phyloP scores from a whole-genome alignment of 2,329 filamentous ascomycete species.

The Knoxdaviesia proteae region DNA sequence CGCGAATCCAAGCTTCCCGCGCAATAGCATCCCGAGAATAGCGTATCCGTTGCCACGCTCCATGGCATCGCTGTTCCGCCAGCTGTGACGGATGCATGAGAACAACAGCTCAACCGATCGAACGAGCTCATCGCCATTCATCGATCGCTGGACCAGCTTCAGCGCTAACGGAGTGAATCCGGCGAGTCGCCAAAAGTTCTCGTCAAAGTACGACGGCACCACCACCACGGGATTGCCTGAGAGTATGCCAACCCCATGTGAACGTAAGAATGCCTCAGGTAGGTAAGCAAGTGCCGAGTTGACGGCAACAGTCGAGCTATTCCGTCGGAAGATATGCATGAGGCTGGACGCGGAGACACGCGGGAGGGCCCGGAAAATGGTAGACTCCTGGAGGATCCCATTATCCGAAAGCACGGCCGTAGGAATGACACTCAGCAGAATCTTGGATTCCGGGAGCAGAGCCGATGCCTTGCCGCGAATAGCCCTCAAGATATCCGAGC shows the following conservation, averaged over 20 bases:
- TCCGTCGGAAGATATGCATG: constrained; percentile 47
- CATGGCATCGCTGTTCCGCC: constrained; percentile 97
- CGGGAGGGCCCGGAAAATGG: constrained; percentile 57
- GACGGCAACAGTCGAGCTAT: constrained; percentile 60
- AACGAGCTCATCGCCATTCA: constrained; percentile 47
- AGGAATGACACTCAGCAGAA: constrained; percentile 68
- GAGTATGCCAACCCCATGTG: constrained; percentile 63
- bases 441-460: constrained; percentile 60
- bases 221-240: constrained; percentile 67
- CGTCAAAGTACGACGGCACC: constrained; percentile 68
- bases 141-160: constrained; percentile 63
- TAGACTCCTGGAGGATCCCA: constrained; percentile 56
- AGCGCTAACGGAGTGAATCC: constrained; percentile 73
- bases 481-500: constrained; percentile 75
- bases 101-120: constrained; percentile 70
- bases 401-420: constrained; percentile 64
- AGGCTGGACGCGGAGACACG: constrained; percentile 47
- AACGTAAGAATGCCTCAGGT: constrained; percentile 66
- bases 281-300: constrained; percentile 77
- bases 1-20: constrained; percentile 49
- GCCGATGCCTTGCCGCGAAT: constrained; percentile 70
- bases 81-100: constrained; percentile 69
- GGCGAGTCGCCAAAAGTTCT: constrained; percentile 81
- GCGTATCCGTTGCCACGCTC: constrained; percentile 88
- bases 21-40: constrained; percentile 63